phyloP scores from a whole-genome alignment of 2,329 filamentous ascomycete species.

The Neoscytalidium dimidiatum region DNA sequence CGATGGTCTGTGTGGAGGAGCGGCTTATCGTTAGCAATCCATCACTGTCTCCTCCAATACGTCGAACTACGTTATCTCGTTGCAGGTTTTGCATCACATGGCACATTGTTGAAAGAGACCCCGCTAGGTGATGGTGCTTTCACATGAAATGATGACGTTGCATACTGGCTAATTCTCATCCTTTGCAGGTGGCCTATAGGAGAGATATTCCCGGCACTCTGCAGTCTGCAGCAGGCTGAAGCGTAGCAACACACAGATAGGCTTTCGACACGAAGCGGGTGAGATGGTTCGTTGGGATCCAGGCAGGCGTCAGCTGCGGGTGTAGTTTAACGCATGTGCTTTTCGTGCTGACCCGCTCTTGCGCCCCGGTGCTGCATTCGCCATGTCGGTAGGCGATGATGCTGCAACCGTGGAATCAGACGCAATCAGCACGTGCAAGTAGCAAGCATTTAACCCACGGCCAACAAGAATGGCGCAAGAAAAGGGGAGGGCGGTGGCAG shows the following conservation, averaged over 20 bases:
- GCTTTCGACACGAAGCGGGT: background rate
- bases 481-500: background rate
- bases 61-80: background rate
- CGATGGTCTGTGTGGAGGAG: background rate
- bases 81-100: background rate
- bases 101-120: background rate
- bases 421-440: conserved; percentile 1
- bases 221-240: background rate
- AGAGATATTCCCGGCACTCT: background rate
- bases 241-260: background rate
- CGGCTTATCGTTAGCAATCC: background rate
- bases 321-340: background rate
- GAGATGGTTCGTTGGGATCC: conserved; percentile 3
- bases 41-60: background rate
- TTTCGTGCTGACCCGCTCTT: background rate
- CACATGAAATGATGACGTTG: background rate
- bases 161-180: background rate
- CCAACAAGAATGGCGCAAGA: no score
- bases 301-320: conserved; percentile 10
- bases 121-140: background rate
- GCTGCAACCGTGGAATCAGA: background rate
- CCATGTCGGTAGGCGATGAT: background rate
- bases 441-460: background rate
- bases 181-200: background rate
- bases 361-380: background rate